A percentile compares a stretch with the other conserved stretches of the same genome.
Evolutionary conservation across 2,329 filamentous ascomycete genomes (phyloP).

Genomic region (Shiraia sp.): DNA sequence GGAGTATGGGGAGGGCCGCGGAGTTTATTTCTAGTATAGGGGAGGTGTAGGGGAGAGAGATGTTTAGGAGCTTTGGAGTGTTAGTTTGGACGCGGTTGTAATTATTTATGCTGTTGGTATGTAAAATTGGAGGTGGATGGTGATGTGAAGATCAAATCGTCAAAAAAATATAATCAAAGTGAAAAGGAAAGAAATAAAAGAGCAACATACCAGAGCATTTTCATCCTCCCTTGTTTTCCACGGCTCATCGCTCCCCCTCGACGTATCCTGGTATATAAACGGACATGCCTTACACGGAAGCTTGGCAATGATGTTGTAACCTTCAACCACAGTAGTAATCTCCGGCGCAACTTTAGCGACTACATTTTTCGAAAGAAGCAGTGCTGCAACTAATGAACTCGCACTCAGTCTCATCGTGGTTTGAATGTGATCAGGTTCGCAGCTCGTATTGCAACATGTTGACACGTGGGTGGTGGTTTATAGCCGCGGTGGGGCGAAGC

Average conservation of each 20-base stretch:
- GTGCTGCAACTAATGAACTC: conserved; percentile 5
- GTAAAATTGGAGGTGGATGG: not conserved
- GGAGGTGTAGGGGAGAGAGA: conserved; percentile 33
- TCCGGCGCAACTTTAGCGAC: conserved; percentile 30
- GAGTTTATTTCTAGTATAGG: conserved; percentile 32
- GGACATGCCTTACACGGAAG: conserved; percentile 39
- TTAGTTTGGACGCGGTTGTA: not conserved
- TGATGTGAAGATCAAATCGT: not conserved
- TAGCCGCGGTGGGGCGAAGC: too few relatives aligned
- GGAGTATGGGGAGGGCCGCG: conserved; percentile 22
- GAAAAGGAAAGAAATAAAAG: not conserved
- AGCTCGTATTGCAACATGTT: too few relatives aligned
- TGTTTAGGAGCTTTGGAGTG: conserved; percentile 33
- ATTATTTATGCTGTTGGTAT: not conserved
- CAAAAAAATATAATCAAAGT: conserved; percentile 1
- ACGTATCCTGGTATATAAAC: conserved; percentile 37
- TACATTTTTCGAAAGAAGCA: conserved; percentile 3
- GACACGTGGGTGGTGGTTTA: too few relatives aligned
- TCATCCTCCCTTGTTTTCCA: conserved; percentile 31
- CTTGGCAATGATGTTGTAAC: conserved; percentile 39
- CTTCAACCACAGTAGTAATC: conserved; percentile 34
- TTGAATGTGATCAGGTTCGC: too few relatives aligned
- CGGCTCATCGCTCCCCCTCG: conserved; percentile 22
- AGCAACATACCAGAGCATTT: conserved; percentile 30
- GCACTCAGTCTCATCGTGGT: too few relatives aligned